These are phyloP conservation scores for Astrephomene gubernaculifera DNA, from an alignment of 139 green algal species.

Conservation along the genomic window DNA sequence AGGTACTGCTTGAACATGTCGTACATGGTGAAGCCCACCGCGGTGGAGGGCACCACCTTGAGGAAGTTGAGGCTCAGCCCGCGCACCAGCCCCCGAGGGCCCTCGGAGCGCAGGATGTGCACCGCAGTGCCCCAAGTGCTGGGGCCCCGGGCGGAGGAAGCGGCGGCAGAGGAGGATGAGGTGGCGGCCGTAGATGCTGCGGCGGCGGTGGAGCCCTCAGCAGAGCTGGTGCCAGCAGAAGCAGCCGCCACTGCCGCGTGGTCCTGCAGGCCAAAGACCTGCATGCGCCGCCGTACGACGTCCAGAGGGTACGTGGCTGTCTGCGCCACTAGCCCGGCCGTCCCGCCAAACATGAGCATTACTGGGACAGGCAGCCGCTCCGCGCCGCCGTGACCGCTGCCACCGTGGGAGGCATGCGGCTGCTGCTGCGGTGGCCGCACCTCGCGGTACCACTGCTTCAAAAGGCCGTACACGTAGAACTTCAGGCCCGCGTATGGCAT, in stretches of 20 bases:
- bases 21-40: conserved; percentile 94
- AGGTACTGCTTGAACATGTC: conserved; percentile 61
- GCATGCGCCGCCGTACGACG: conserved; percentile 92
- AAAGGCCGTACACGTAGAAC: conserved; percentile 92
- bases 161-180: too few relatives aligned
- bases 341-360: conserved; percentile 87
- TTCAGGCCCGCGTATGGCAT: conserved; percentile 92
- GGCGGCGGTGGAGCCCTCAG: neutral
- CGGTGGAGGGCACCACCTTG: conserved; percentile 94
- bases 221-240: neutral
- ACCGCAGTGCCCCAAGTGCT: conserved; percentile 25
- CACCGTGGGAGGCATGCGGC: conserved; percentile 26
- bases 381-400: neutral
- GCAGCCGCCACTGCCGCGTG: neutral
- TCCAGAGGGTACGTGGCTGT: conserved; percentile 86
- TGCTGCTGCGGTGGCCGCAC: neutral
- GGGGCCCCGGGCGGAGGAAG: neutral
- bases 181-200: conserved; percentile 17
- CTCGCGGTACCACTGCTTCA: conserved; percentile 78
- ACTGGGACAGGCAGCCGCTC: conserved; percentile 72
- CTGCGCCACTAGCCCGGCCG: conserved; percentile 87
- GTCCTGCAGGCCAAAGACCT: conserved; percentile 70
- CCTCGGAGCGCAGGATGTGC: conserved; percentile 43
- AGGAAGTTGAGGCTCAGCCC: conserved; percentile 95
- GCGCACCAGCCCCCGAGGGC: conserved; percentile 52